These are phyloP conservation scores for Leishmania aethiopica DNA, from an alignment of 208 protist genomes.

Conservation along the genomic window DNA sequence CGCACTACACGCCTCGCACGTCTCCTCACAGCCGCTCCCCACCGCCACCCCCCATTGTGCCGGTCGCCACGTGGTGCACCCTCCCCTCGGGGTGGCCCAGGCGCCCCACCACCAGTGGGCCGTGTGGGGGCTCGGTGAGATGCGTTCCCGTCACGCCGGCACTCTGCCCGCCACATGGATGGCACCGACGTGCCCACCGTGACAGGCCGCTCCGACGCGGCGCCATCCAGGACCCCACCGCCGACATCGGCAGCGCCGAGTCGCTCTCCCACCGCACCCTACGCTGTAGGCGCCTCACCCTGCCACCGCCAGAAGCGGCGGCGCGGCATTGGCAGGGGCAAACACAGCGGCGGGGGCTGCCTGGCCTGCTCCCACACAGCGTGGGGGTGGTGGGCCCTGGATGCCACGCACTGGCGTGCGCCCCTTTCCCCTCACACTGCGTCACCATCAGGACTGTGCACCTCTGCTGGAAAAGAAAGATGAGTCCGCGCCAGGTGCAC, in stretches of 20 bases:
- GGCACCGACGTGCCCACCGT: background rate
- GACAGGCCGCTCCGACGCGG: background rate
- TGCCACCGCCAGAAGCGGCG: background rate
- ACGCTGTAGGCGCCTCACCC: background rate
- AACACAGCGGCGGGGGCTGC: background rate
- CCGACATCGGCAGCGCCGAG: background rate
- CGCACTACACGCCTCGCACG: background rate
- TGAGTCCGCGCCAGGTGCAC: background rate
- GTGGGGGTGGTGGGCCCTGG: no score
- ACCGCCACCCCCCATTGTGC: background rate
- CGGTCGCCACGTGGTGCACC: background rate
- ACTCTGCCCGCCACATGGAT: background rate
- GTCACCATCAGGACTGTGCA: background rate
- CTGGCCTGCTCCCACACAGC: background rate
- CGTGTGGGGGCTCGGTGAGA: background rate
- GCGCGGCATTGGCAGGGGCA: background rate
- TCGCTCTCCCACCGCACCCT: background rate
- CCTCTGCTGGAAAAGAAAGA: background rate
- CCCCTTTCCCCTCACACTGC: background rate
- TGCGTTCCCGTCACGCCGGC: background rate
- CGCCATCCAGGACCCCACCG: background rate
- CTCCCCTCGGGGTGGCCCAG: background rate
- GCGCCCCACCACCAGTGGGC: background rate
- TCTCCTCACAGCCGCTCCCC: background rate
- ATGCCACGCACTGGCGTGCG: no score